Conservation (phyloP, 495 filamentous ascomycete species). For the Penicillium pancosmium region DNA sequence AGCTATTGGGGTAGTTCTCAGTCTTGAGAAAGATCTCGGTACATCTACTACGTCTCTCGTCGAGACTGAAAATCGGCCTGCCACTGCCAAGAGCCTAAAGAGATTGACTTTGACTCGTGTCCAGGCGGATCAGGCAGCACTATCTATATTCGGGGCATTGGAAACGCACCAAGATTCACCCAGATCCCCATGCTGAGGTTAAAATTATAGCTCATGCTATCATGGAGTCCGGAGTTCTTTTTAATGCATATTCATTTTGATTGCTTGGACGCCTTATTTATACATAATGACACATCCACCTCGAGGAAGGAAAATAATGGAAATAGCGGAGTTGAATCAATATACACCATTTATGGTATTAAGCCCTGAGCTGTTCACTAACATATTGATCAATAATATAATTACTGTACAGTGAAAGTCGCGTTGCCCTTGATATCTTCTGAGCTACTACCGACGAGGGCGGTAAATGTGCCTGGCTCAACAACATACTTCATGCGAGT, state of each 20-base stretch:
- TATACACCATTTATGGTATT: no score
- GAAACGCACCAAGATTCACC: not conserved
- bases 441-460: conserved; percentile 59
- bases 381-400: not conserved
- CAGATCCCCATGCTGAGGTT: not conserved
- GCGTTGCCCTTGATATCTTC: conserved; percentile 57
- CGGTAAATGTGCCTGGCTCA: conserved; percentile 65
- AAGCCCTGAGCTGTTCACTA: no score
- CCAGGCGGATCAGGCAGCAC: conserved; percentile 1
- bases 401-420: conserved; percentile 52
- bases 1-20: conserved; percentile 42
- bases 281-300: not conserved
- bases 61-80: not conserved
- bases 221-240: not conserved
- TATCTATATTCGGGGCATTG: not conserved
- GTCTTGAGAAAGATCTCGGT: conserved; percentile 23
- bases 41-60: not conserved
- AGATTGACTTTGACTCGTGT: conserved; percentile 18
- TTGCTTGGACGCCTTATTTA: not conserved
- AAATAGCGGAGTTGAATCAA: no score
- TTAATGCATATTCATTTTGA: not conserved
- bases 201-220: not conserved
- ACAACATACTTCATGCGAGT: conserved; percentile 68
- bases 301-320: not conserved
- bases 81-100: conserved; percentile 1